Conservation (phyloP, 345 rosid genomes). For the Gossypium anomalum region DNA sequence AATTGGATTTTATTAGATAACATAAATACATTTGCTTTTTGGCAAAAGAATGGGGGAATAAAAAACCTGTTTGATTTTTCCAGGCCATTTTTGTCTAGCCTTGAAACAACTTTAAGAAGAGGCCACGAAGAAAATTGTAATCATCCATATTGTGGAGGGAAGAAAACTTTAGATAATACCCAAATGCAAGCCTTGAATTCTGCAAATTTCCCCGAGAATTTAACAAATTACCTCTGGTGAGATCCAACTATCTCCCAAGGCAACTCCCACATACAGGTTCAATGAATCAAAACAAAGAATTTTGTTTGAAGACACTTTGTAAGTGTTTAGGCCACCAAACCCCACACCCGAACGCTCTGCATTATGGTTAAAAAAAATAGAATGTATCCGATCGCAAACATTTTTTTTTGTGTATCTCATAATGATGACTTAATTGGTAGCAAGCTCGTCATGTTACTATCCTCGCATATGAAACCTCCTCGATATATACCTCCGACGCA, state of each 20-base stretch:
- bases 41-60: too few relatives aligned
- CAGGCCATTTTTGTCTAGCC: conserved; percentile 58
- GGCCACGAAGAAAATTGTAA: conserved; percentile 85
- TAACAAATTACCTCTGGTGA: conserved; percentile 58
- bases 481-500: too few relatives aligned
- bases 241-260: conserved; percentile 81
- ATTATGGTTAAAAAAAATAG: too few relatives aligned
- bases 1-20: neutral
- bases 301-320: neutral
- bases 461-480: too few relatives aligned
- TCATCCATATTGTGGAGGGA: neutral
- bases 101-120: conserved; percentile 64
- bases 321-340: too few relatives aligned
- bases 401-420: too few relatives aligned
- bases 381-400: too few relatives aligned
- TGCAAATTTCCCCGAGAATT: neutral
- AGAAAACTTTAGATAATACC: neutral
- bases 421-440: too few relatives aligned
- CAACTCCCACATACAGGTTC: conserved; percentile 45
- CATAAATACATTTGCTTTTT: too few relatives aligned
- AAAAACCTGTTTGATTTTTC: conserved; percentile 44
- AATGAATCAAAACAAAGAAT: neutral
- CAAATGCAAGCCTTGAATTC: neutral
- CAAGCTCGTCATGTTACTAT: too few relatives aligned
- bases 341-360: too few relatives aligned